phyloP scores from a whole-genome alignment of 1,139 yeast genomes.

The Yamadazyma atmosphaerica region DNA sequence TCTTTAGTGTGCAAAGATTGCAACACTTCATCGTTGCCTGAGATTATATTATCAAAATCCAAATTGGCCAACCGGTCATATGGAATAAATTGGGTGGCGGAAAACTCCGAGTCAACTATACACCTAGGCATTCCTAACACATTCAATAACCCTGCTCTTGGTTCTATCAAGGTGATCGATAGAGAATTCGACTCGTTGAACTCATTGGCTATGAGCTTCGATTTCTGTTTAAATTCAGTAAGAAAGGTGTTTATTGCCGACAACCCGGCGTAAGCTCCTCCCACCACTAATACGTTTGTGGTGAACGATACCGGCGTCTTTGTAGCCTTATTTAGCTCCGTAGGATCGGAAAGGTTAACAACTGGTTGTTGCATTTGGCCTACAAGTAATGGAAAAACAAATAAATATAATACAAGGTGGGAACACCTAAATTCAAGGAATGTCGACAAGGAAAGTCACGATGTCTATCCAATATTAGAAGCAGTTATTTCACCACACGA shows the following conservation, averaged over 20 bases:
- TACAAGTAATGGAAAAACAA: not conserved
- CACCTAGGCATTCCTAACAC: slow-evolving; percentile 53
- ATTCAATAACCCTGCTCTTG: slow-evolving; percentile 53
- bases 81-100: slow-evolving; percentile 42
- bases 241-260: slow-evolving; percentile 41
- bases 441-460: too few relatives aligned
- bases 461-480: too few relatives aligned
- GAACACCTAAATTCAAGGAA: too few relatives aligned
- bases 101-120: slow-evolving; percentile 47
- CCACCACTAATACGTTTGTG: slow-evolving; percentile 46
- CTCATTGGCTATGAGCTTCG: slow-evolving; percentile 6
- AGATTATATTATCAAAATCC: slow-evolving; percentile 27
- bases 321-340: slow-evolving; percentile 6
- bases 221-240: slow-evolving; percentile 22
- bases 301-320: slow-evolving; percentile 9
- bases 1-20: slow-evolving; percentile 14
- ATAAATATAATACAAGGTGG: too few relatives aligned
- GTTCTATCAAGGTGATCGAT: slow-evolving; percentile 48
- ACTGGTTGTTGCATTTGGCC: not conserved
- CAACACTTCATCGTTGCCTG: slow-evolving; percentile 21
- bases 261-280: slow-evolving; percentile 55
- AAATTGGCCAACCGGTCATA: slow-evolving; percentile 32
- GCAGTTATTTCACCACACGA: too few relatives aligned
- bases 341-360: slow-evolving; percentile 4
- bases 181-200: slow-evolving; percentile 7